A percentile compares a stretch with the other conserved stretches of the same genome.
phyloP scores from a whole-genome alignment of 805 yeast species.

The Hagleromyces aurorensis region DNA sequence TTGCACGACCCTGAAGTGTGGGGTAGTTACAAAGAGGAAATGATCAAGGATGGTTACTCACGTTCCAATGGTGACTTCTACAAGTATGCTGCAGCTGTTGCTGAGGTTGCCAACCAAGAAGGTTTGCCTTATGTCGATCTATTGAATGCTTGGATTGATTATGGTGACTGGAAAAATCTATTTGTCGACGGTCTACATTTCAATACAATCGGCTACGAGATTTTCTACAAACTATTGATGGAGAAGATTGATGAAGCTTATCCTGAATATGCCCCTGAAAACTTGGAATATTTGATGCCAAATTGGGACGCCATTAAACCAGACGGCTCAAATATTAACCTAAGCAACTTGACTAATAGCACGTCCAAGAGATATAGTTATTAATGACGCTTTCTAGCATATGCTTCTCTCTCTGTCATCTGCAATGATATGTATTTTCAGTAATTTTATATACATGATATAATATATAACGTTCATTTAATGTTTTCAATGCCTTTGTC shows the following conservation, averaged over 20 bases:
- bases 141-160: slow-evolving; percentile 35
- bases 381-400: too few relatives aligned
- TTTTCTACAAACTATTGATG: slow-evolving; percentile 40
- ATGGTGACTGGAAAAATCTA: slow-evolving; percentile 35
- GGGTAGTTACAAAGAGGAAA: slow-evolving; percentile 30
- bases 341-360: too few relatives aligned
- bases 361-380: too few relatives aligned
- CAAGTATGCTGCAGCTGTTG: slow-evolving; percentile 45
- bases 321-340: slow-evolving; percentile 20
- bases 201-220: slow-evolving; percentile 43
- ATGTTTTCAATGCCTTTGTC: too few relatives aligned
- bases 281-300: slow-evolving; percentile 33
- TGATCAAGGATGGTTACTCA: slow-evolving; percentile 33
- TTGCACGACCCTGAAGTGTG: slow-evolving; percentile 41
- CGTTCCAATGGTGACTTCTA: slow-evolving; percentile 41
- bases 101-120: slow-evolving; percentile 37
- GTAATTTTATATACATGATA: too few relatives aligned
- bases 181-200: slow-evolving; percentile 55
- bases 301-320: slow-evolving; percentile 33
- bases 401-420: too few relatives aligned
- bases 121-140: slow-evolving; percentile 53
- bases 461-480: too few relatives aligned
- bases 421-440: too few relatives aligned
- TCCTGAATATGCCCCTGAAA: slow-evolving; percentile 43
- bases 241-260: slow-evolving; percentile 34